phyloP scores from a whole-genome alignment of 1,284 basidiomycete species.

The Trametes hirsuta region DNA sequence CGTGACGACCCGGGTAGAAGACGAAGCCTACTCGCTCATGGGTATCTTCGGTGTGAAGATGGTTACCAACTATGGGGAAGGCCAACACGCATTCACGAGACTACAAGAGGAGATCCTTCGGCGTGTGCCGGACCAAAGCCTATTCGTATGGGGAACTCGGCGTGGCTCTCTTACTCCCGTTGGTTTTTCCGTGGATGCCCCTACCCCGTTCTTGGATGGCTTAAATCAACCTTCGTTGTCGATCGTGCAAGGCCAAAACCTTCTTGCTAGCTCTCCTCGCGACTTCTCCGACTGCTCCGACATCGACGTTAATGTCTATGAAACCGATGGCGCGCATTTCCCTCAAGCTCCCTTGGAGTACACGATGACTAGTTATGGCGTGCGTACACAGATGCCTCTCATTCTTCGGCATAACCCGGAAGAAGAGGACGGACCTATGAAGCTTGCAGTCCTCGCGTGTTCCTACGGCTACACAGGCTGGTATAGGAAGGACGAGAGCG shows the following conservation, averaged over 20 bases:
- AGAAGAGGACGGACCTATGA: too few species aligned
- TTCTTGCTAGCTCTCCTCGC: not conserved
- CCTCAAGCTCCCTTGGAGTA: not conserved
- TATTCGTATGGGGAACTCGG: not conserved
- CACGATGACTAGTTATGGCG: not conserved
- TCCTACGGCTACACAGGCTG: too few species aligned
- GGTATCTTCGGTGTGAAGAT: not conserved
- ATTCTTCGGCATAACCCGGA: not conserved
- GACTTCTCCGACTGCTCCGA: not conserved
- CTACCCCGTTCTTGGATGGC: not conserved
- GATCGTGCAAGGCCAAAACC: not conserved
- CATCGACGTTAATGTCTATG: not conserved
- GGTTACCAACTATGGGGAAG: not conserved
- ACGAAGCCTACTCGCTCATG: constrained; percentile 1
- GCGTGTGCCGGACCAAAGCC: not conserved
- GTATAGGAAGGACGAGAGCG: too few species aligned
- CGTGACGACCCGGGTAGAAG: not conserved
- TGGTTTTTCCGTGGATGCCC: too few species aligned
- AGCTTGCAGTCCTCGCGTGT: too few species aligned
- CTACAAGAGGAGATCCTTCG: not conserved
- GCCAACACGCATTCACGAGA: not conserved
- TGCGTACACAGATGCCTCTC: not conserved
- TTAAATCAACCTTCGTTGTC: not conserved
- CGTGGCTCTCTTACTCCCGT: not conserved
- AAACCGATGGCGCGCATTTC: not conserved